Evolutionary conservation across 352 stramenopile genomes (phyloP), one percentile per base, ranked within the genome.

Genomic region (Globisporangium recalcitrans): DNA sequence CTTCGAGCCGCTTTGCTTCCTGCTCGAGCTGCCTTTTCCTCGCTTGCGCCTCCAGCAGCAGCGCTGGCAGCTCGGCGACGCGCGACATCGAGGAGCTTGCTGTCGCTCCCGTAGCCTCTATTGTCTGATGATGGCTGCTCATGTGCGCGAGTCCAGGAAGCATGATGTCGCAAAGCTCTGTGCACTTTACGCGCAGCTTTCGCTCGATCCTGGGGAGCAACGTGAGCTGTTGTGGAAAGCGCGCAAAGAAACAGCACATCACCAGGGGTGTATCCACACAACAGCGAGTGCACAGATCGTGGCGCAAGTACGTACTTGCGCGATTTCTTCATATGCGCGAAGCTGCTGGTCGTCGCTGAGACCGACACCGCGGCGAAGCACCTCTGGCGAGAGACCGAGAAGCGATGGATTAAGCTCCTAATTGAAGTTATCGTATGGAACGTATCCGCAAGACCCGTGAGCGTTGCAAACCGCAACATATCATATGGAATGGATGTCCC

Each of bases 191-290:
- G 3, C 63, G 68, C 16, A 81, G 49, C 13, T 67, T 65, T 7
- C 68, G 64, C 62, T 81, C 73, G 14, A 81, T 32, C 16, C 46
- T 57, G 0, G 70, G 73, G 5, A 81, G 47, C 47, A 81, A 26
- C 2, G 40, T 51, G 42, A 72, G 60, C 73, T 80, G 32, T 56
- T 29, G 22, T 36, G 29, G 24, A 11, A 44, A 9, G 53, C 11
- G 48, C 1, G 14, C 19, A 57, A n/a, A n/a, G n/a, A n/a, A n/a
- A n/a, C 40, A 36, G 13, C 16, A 11, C 16, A 16, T 5, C 34
- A 40, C 16, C 0, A 40, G 34, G 4, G 34, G 16, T 40, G 34
- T 13, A 19, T 19, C 34, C 34, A 16, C 16, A 16, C 4, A 40
- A n/a, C n/a, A n/a, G 34, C 11, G 34, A 40, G 16, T 14, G 6